Percentiles rank a stretch among this genome's conserved stretches.
These are phyloP conservation scores for Brettanomyces bruxellensis DNA, from an alignment of 805 yeast species.

Conservation along the genomic window DNA sequence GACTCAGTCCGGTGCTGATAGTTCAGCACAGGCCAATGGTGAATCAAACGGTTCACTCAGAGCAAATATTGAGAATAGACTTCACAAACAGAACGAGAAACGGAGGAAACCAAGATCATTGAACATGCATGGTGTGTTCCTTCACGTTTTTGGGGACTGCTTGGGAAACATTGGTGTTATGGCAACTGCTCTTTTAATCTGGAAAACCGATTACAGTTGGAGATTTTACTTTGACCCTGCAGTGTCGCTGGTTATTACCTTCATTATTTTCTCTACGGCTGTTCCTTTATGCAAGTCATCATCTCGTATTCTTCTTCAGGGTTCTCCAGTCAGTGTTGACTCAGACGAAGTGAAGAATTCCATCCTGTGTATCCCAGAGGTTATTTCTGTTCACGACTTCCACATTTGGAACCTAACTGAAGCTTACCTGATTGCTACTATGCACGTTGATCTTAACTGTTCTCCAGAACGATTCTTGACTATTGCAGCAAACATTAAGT, in stretches of 20 bases:
- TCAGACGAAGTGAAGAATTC: conserved; percentile 66
- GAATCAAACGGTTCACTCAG: not conserved
- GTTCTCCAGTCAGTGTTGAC: conserved; percentile 79
- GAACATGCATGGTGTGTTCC: conserved; percentile 94
- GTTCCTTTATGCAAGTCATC: conserved; percentile 82
- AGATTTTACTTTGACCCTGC: conserved; percentile 78
- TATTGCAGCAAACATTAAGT: conserved; percentile 70
- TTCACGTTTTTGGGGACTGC: conserved; percentile 95
- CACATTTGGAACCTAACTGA: conserved; percentile 96
- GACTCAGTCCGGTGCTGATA: conserved; percentile 3
- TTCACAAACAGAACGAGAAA: not conserved
- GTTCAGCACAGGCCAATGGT: not conserved
- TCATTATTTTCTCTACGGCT: conserved; percentile 84
- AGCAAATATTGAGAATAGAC: not conserved
- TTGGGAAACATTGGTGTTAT: conserved; percentile 93
- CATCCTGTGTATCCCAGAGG: conserved; percentile 59
- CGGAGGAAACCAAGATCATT: conserved; percentile 41
- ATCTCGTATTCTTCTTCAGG: conserved; percentile 82
- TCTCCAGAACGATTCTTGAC: conserved; percentile 57
- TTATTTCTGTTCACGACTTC: conserved; percentile 84
- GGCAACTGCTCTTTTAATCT: conserved; percentile 77
- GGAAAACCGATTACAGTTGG: conserved; percentile 92
- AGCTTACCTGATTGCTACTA: conserved; percentile 74
- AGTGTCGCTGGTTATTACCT: conserved; percentile 77
- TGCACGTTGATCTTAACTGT: conserved; percentile 70